Conservation (phyloP, 306 rosid genomes). For the Citrullus colocynthis region DNA sequence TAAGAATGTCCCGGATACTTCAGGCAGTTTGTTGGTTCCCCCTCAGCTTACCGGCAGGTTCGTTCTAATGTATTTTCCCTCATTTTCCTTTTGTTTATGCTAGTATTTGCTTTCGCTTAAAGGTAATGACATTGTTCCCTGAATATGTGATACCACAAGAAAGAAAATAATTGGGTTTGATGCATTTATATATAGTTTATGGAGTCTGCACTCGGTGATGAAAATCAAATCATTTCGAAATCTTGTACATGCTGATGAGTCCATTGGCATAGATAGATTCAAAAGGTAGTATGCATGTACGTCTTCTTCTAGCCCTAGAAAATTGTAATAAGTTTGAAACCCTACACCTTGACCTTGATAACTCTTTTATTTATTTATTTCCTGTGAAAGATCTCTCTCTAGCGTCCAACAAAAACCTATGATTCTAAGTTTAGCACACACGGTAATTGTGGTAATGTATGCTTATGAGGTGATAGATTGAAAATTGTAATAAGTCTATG, state of each 20-base stretch:
- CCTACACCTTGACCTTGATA: too few relatives aligned
- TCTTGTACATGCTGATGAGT: neutral
- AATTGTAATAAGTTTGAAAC: too few relatives aligned
- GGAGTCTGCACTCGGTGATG: neutral
- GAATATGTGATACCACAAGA: neutral
- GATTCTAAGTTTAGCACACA: too few relatives aligned
- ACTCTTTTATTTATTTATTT: too few relatives aligned
- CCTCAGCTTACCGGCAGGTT: slow-evolving; percentile 97
- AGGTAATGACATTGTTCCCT: neutral
- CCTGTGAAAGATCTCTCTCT: too few relatives aligned
- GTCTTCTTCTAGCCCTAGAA: too few relatives aligned
- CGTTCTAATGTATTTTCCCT: slow-evolving; percentile 10
- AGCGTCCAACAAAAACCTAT: too few relatives aligned
- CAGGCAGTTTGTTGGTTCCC: slow-evolving; percentile 47
- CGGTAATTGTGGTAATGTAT: neutral
- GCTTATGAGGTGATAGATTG: neutral
- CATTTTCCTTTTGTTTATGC: neutral
- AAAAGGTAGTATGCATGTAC: neutral
- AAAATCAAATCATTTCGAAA: neutral
- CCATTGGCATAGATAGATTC: neutral
- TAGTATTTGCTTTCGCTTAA: neutral
- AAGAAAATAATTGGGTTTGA: neutral
- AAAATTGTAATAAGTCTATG: neutral
- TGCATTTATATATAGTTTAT: neutral
- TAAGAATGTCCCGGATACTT: slow-evolving; percentile 63